phyloP scores from a whole-genome alignment of 192 early-diverging fungal genomes.

The Lunasporangiospora selenospora region DNA sequence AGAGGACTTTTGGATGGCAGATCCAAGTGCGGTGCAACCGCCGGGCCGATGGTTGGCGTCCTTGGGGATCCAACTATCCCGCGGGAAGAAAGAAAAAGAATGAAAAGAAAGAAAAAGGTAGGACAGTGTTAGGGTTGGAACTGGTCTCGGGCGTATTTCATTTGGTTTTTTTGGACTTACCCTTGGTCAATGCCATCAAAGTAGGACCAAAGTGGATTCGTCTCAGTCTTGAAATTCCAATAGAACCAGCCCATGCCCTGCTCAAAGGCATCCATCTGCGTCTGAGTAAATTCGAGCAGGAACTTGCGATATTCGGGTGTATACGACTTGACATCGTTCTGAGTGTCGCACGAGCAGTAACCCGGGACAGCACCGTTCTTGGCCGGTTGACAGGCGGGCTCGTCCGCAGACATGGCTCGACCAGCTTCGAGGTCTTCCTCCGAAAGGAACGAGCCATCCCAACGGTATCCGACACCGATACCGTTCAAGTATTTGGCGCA shows the following conservation, averaged over 20 bases:
- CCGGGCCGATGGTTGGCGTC: constrained; percentile 50
- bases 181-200: constrained; percentile 58
- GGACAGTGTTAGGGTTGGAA: too few species aligned
- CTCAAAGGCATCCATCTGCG: constrained; percentile 76
- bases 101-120: background rate
- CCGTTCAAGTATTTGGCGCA: constrained; percentile 83
- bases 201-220: constrained; percentile 58
- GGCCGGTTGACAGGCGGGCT: constrained; percentile 19
- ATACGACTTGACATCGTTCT: constrained; percentile 44
- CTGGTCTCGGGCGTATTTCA: too few species aligned
- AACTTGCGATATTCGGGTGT: constrained; percentile 46
- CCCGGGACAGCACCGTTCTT: constrained; percentile 21
- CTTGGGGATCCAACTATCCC: constrained; percentile 72
- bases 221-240: constrained; percentile 79
- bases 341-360: constrained; percentile 62
- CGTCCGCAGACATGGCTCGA: background rate
- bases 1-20: constrained; percentile 9
- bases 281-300: constrained; percentile 59
- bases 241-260: constrained; percentile 73
- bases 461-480: constrained; percentile 62
- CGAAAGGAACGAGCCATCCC: constrained; percentile 62
- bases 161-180: constrained; percentile 24
- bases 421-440: constrained; percentile 15
- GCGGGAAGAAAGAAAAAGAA: background rate
- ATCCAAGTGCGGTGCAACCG: constrained; percentile 23